A percentile compares a stretch with the other conserved stretches of the same genome.
Evolutionary conservation across 192 early-diverging fungal species (phyloP).

Genomic region (Backusella tuberculispora): DNA sequence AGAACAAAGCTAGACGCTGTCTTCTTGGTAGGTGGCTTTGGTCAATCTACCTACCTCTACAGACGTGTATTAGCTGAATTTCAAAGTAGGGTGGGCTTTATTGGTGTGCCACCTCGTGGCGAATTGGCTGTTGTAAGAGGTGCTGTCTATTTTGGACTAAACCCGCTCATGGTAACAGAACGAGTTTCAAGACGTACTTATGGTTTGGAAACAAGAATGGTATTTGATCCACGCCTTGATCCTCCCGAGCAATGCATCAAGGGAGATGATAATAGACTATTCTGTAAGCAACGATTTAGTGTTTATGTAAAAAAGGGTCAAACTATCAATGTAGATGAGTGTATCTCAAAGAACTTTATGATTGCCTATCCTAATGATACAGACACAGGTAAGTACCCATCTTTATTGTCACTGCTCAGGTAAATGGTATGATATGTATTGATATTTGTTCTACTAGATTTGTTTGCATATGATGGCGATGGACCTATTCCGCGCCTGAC

Average conservation of each 20-base stretch:
- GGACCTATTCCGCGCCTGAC: constrained; percentile 37
- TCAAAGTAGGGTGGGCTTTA: constrained; percentile 45
- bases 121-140: constrained; percentile 56
- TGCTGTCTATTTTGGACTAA: constrained; percentile 57
- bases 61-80: constrained; percentile 51
- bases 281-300: constrained; percentile 45
- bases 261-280: constrained; percentile 50
- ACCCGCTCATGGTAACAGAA: constrained; percentile 53
- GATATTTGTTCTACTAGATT: constrained; percentile 26
- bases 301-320: constrained; percentile 47
- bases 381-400: constrained; percentile 39
- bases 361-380: constrained; percentile 50
- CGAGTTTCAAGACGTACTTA: constrained; percentile 57
- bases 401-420: not conserved
- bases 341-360: constrained; percentile 56
- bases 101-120: constrained; percentile 49
- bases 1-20: constrained; percentile 48
- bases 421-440: not conserved
- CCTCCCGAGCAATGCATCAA: constrained; percentile 53
- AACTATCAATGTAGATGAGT: constrained; percentile 52
- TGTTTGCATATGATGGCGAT: constrained; percentile 43
- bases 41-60: constrained; percentile 57
- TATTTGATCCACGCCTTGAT: constrained; percentile 52
- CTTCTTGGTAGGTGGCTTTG: constrained; percentile 60
- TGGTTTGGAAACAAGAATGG: constrained; percentile 57